Evolutionary conservation across 2,329 filamentous ascomycete species (phyloP).

Genomic region (Coniochaeta ligniaria): DNA sequence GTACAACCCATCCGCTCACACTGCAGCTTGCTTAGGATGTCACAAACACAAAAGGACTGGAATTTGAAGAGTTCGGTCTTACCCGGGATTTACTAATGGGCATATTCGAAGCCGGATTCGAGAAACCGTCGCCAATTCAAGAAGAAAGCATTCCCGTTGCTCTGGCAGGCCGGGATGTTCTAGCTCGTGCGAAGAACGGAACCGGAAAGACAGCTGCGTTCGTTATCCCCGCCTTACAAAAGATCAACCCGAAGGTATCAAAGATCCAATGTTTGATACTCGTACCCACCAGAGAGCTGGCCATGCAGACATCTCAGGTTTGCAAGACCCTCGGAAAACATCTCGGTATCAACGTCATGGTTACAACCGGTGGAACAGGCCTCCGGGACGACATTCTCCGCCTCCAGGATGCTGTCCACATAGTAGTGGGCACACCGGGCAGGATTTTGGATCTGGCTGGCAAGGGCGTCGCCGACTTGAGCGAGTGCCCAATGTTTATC

Average conservation of each 20-base stretch:
- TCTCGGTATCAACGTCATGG: constrained; percentile 97
- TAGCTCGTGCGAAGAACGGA: constrained; percentile 95
- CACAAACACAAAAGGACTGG: constrained; percentile 92
- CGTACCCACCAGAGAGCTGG: constrained; percentile 92
- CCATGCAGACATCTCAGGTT: constrained; percentile 96
- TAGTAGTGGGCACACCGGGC: constrained; percentile 94
- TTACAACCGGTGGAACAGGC: constrained; percentile 92
- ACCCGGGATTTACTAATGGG: constrained; percentile 97
- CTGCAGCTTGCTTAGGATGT: constrained; percentile 63
- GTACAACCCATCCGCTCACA: neutral
- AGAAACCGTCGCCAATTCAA: constrained; percentile 98
- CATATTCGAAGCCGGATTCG: constrained; percentile 97
- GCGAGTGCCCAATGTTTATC: constrained; percentile 94
- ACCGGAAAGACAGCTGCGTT: constrained; percentile 98
- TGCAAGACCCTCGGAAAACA: constrained; percentile 98
- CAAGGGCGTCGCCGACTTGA: constrained; percentile 93
- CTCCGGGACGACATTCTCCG: constrained; percentile 96
- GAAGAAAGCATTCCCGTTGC: constrained; percentile 98
- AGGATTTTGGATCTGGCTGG: constrained; percentile 93
- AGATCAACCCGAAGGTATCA: constrained; percentile 91
- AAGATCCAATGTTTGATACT: constrained; percentile 97
- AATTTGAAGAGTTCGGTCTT: constrained; percentile 95
- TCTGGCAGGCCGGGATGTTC: constrained; percentile 87
- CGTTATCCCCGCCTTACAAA: constrained; percentile 89
- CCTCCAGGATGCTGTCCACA: constrained; percentile 88